Conservation (phyloP, 768 basidiomycete genomes). For the Leccinum obscurum region DNA sequence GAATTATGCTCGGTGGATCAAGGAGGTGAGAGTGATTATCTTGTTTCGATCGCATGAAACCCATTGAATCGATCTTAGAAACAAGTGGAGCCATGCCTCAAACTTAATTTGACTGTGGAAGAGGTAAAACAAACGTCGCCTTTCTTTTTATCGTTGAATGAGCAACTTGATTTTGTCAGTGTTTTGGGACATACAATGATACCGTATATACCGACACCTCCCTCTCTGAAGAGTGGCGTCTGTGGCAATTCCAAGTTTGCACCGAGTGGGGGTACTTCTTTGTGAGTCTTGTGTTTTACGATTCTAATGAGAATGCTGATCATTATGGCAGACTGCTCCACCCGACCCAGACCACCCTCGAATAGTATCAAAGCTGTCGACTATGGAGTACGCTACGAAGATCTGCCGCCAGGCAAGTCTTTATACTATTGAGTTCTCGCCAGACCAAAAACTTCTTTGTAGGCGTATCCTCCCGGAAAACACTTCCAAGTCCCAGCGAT, state of each 20-base stretch:
- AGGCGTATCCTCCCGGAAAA: conserved; percentile 80
- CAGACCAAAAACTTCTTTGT: not conserved
- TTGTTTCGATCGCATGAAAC: not conserved
- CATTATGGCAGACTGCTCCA: conserved; percentile 59
- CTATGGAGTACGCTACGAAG: conserved; percentile 67
- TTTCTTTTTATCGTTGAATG: not conserved
- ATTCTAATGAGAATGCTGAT: not conserved
- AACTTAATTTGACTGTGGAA: conserved; percentile 43
- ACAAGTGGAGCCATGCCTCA: conserved; percentile 57
- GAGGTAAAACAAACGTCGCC: conserved; percentile 39
- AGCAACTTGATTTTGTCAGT: conserved; percentile 42
- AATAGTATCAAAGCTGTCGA: conserved; percentile 78
- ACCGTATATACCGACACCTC: conserved; percentile 58
- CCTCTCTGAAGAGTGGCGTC: conserved; percentile 75
- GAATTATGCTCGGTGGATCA: conserved; percentile 80
- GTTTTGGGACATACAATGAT: conserved; percentile 84
- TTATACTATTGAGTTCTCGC: not conserved
- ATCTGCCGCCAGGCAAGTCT: conserved; percentile 61
- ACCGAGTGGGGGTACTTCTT: conserved; percentile 96
- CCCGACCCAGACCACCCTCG: conserved; percentile 67
- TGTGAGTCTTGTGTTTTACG: conserved; percentile 39
- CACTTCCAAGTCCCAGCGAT: conserved; percentile 66
- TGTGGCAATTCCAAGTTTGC: conserved; percentile 91
- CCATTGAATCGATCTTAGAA: conserved; percentile 37
- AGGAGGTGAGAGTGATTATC: conserved; percentile 44